A percentile compares a stretch with the other conserved stretches of the same genome.
Conservation (phyloP, 2,329 filamentous ascomycete genomes). For the Ophiostoma piceae region DNA sequence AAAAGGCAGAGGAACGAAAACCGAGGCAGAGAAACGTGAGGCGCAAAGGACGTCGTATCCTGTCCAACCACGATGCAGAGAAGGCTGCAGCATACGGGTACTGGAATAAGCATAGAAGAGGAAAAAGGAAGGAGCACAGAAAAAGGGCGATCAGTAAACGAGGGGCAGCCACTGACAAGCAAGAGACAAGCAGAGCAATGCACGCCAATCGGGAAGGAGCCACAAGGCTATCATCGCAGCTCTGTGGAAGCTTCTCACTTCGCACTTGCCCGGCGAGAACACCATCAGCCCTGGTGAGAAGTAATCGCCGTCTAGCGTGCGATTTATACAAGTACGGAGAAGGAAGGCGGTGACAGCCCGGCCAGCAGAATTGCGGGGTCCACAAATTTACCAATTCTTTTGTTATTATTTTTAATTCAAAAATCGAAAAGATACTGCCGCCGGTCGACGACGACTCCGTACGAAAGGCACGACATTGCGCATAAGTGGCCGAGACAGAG, state of each 20-base stretch:
- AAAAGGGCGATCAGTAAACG: not conserved
- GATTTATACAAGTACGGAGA: not conserved
- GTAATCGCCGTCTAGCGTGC: not conserved
- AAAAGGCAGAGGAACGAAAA: not conserved
- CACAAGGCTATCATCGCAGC: slow-evolving; percentile 11
- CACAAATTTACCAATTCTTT: not conserved
- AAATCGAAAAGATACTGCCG: not conserved
- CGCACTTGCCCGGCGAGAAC: not conserved
- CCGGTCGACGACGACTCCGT: not conserved
- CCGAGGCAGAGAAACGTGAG: not conserved
- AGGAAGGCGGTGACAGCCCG: slow-evolving; percentile 18
- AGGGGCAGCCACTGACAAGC: not conserved
- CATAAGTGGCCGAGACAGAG: slow-evolving; percentile 6
- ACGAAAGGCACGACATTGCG: slow-evolving; percentile 11
- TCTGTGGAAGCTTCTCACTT: not conserved
- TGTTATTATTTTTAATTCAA: slow-evolving; percentile 1
- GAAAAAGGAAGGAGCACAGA: not conserved
- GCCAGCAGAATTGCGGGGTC: slow-evolving; percentile 17
- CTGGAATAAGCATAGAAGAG: not conserved
- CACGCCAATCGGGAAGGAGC: slow-evolving; percentile 17
- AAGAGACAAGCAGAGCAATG: not conserved
- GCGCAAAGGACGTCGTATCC: slow-evolving; percentile 32
- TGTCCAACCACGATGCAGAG: slow-evolving; percentile 38
- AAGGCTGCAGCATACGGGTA: slow-evolving; percentile 12
- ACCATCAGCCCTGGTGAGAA: not conserved